Evolutionary conservation across 2,329 filamentous ascomycete species (phyloP), one percentile per base, ranked within the genome.

Genomic region (Pseudogymnoascus sp.): DNA sequence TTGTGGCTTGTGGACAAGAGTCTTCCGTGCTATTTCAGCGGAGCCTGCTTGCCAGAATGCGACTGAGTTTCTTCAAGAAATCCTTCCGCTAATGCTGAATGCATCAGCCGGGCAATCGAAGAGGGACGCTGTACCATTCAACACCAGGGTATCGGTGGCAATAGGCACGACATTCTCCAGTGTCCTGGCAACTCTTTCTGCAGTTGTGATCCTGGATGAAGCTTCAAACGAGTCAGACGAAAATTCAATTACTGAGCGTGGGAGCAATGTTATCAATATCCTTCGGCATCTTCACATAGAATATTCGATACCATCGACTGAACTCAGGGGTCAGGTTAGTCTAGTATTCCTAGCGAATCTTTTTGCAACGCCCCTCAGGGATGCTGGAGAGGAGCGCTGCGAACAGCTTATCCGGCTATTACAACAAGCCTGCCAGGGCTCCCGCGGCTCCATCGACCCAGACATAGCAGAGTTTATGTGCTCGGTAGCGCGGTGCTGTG

Each of bases 401-500:
- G 28, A 14, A 6, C 50, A 34, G 25, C 50, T 56, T 12, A 56
- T 56, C 18, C 50, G 10, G 34, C 25, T 18, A 31, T 34, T 56
- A 56, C 50, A 56, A 18, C 50, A 34, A 56, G n/a, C 50, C 50
- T 56, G 50, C n/a, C 50, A 34, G 25, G 25, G 25, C 50, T 56
- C 50, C 1, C 50, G 50, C n/a, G 50, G 50, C 50, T 2, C 4
- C 10, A 14, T 56, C 28, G 28, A 56, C 28, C 28, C 25, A 12
- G 50, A 56, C 28, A 36, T 76, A 0, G 69, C 77, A 4, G 68
- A 72, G 1, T 73, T 84, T 38, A 69, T 79, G 31, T 78, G 78
- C 63, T 78, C 76, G 5, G 71, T 83, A 10, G 78, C 81, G 2
- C 77, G 79, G 34, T 79, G 75, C 66, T 82, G 79, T 66, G 76